Base-by-base conservation (phyloP, 2,329 filamentous ascomycete genomes). In the Botrytis aclada region DNA sequence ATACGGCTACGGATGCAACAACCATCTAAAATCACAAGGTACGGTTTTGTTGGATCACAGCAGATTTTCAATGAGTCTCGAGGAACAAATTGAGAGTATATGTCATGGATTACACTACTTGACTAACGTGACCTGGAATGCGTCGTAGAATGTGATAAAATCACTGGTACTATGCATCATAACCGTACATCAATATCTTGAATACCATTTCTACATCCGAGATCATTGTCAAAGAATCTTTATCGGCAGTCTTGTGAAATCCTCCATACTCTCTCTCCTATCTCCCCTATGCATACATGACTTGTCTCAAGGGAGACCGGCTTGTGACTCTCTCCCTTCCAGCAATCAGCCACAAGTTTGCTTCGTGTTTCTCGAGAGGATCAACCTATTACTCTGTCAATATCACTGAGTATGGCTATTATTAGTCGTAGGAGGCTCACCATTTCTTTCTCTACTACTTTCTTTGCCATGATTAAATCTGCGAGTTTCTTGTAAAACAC, bases 211-310 rank as follows among this genome's bases (percentile, higher is more conserved):
- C 8, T 41, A 16, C 6, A 29, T 32, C 47, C 18, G 1, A 12
- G 14, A 54, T 29, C 2, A 10, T 14, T 29, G 9, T 47, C 18
- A 7, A 20, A 12, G 39, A 3, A 10, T 43, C 16, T 43, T 37
- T 6, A 29, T 39, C 8, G 9, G 18, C 3, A 1, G 3, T 32
- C 18, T 7, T 9, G 20, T 32, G 3, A 7, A 8, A 10, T 12
- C 18, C 1, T 1, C 8, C 32, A 4, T 0, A 20, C 37, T 22
- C 22, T n/a, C 4, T 51, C 32, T 0, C 3, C 12, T 10, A 4
- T 39, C 32, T 25, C 39, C 54, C 10, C 32, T 41, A 67, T 5
- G 65, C 25, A 10, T 41, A 32, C 9, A 39, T 56, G 9, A 56
- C 34, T 4, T 32, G 3, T 20, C 47, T 67, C 45, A 67, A 67